Base-by-base conservation (phyloP, 2,329 filamentous ascomycete genomes). In the Stylonectria norvegica region DNA sequence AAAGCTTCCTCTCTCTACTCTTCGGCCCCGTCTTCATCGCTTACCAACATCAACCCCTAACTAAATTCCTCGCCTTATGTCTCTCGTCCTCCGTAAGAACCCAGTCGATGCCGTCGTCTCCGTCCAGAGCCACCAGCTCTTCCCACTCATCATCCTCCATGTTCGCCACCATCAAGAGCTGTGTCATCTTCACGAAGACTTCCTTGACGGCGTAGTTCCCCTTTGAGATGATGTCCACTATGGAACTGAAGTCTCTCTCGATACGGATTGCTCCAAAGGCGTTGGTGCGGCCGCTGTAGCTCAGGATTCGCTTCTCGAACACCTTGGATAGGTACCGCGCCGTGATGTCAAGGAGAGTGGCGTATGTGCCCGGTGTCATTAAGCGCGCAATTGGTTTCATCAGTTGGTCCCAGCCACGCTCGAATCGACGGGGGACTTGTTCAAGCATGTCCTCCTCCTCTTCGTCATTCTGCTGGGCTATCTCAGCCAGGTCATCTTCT, bases 121-220 rank as follows among this genome's bases (percentile, higher is more conserved):
- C 73, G 20, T 71, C 65, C 17, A 61, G 43, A 28, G 73, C 66
- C 5, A 64, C 58, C 27, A 90, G 65, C 63, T 93, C 89, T 34
- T 91, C 86, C 86, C 89, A 95, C 65, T 96, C 91, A 42, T 96
- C 90, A 22, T 93, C 87, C 61, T 96, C 90, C 89, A 96, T 94
- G 53, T 90, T 91, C 60, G 91, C 82, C 12, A 95, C 80, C 72
- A 94, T 80, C 42, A 86, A 79, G 55, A 95, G 83, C 72, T 96
- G 89, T 43, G 76, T 75, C 42, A 86, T 86, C 56, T 83, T 79
- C 19, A 76, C 73, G 68, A 96, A 95, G 3, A 78, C 66, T 58
- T 95, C 89, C 20, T 88, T 73, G 23, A 93, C 76, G 2, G 78
- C 78, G 60, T 95, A 96, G 56, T 86, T 81, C 4, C 83, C 86